Conservation (phyloP, 495 filamentous ascomycete genomes). For the Penicillium macrosclerotiorum region DNA sequence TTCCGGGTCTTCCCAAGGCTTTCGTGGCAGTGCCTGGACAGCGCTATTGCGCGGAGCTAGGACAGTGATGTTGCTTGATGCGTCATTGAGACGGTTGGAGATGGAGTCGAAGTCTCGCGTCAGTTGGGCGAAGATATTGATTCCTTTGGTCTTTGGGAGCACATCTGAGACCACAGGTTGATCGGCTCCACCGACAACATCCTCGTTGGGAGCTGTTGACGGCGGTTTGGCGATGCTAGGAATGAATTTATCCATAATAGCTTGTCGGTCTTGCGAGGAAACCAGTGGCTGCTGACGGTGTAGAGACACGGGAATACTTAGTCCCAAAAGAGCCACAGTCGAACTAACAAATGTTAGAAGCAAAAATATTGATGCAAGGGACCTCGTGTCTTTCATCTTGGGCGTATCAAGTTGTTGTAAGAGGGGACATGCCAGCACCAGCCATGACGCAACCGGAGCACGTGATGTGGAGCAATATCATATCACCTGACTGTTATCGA, state of each 20-base stretch:
- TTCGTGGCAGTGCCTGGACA: slow-evolving; percentile 74
- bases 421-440: slow-evolving; percentile 6
- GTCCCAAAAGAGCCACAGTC: slow-evolving; percentile 15
- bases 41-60: slow-evolving; percentile 83
- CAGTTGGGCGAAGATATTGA: slow-evolving; percentile 87
- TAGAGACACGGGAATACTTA: slow-evolving; percentile 5
- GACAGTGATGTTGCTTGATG: slow-evolving; percentile 75
- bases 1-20: slow-evolving; percentile 89
- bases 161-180: slow-evolving; percentile 75
- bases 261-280: slow-evolving; percentile 24
- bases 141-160: slow-evolving; percentile 72
- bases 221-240: slow-evolving; percentile 40
- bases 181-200: slow-evolving; percentile 13
- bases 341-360: slow-evolving; percentile 8
- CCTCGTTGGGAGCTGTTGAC: slow-evolving; percentile 23
- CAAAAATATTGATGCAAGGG: slow-evolving; percentile 13
- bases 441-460: slow-evolving; percentile 26
- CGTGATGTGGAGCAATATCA: slow-evolving; percentile 18
- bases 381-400: slow-evolving; percentile 19
- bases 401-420: slow-evolving; percentile 2
- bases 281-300: slow-evolving; percentile 14
- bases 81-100: slow-evolving; percentile 67
- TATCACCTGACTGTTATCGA: slow-evolving; percentile 29
- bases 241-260: slow-evolving; percentile 30
- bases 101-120: slow-evolving; percentile 77